Percentiles rank a stretch among this genome's conserved stretches.
Evolutionary conservation across 306 rosid species (phyloP).

Genomic region (Quercus suber): DNA sequence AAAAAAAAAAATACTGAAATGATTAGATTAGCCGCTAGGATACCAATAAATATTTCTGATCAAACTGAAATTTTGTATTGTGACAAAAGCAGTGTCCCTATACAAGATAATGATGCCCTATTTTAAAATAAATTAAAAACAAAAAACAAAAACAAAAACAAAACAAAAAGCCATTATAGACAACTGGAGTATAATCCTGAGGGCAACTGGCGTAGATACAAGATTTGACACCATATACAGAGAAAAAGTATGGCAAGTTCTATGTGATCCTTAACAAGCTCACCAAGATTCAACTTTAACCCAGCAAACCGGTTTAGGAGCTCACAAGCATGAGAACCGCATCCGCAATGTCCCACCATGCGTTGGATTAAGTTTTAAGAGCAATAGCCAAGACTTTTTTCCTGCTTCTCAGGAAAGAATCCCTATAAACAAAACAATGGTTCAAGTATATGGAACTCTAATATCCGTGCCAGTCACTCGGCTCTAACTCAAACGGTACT

Average conservation of each 20-base stretch:
- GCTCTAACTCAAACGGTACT: conserved; percentile 40
- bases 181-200: conserved; percentile 22
- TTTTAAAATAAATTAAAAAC: background rate
- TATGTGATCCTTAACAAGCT: conserved; percentile 30
- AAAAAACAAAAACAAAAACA: background rate
- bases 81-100: conserved; percentile 43
- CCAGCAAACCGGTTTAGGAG: conserved; percentile 25
- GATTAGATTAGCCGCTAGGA: background rate
- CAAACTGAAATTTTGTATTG: conserved; percentile 36
- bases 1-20: background rate
- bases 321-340: conserved; percentile 32
- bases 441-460: background rate
- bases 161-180: conserved; percentile 23
- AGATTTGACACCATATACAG: conserved; percentile 54
- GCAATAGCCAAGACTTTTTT: conserved; percentile 20
- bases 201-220: conserved; percentile 38
- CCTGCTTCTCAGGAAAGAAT: conserved; percentile 28
- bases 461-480: conserved; percentile 4
- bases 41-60: conserved; percentile 18
- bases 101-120: conserved; percentile 54
- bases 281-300: conserved; percentile 15
- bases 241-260: conserved; percentile 38
- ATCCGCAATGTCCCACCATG: conserved; percentile 19
- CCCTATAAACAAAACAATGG: conserved; percentile 19
- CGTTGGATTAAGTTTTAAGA: conserved; percentile 20